Percentiles rank a stretch among this genome's conserved stretches.
These are phyloP conservation scores for Elsinoe australis DNA, from an alignment of 2,329 filamentous ascomycete genomes.

Conservation along the genomic window DNA sequence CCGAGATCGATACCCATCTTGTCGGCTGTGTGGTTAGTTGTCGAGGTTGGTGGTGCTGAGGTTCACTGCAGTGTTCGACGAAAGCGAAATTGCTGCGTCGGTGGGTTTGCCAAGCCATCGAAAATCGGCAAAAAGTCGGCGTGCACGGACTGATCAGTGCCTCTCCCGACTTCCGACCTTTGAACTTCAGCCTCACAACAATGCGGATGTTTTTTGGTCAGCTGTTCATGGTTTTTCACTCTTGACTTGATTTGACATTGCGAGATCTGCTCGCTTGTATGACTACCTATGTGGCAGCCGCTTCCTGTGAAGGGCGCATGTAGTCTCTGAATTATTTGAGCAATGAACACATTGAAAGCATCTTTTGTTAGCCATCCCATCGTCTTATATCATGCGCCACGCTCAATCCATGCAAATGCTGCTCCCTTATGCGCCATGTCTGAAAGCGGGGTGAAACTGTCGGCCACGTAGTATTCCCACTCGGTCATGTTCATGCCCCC, in stretches of 20 bases:
- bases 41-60: conserved; percentile 5
- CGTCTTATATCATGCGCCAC: conserved; percentile 14
- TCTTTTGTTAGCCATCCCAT: conserved; percentile 1
- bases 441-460: too few species aligned
- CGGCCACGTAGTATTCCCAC: neutral
- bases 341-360: neutral
- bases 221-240: neutral
- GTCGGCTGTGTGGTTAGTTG: conserved; percentile 12
- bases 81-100: conserved; percentile 15
- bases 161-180: neutral
- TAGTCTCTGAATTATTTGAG: neutral
- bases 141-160: neutral
- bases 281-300: neutral
- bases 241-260: neutral
- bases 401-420: conserved; percentile 17
- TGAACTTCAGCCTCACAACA: neutral
- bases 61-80: conserved; percentile 7
- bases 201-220: neutral
- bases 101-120: conserved; percentile 17
- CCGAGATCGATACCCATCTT: conserved; percentile 21
- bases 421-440: neutral
- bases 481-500: neutral
- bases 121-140: conserved; percentile 14
- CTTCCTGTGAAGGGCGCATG: conserved; percentile 1
- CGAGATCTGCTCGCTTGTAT: neutral